Base-by-base conservation (phyloP, 768 basidiomycete species). In the Kwoniella mangroviensis region DNA sequence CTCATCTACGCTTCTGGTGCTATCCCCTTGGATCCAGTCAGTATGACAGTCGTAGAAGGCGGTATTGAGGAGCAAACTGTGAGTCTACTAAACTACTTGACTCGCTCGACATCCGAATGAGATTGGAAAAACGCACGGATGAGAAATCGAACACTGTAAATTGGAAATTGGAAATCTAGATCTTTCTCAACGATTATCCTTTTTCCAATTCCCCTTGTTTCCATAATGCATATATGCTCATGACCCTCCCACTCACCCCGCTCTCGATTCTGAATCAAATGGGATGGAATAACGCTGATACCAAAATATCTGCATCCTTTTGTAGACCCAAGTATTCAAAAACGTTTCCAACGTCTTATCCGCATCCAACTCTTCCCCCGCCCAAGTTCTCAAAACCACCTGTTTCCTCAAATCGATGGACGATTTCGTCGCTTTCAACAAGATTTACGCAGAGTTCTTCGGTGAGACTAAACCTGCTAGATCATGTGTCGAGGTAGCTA, bases 351-450 rank as follows among this genome's bases (percentile, higher is more conserved):
- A 89, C 13, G 89, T 98, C 70, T 86, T 98, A 45, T 89, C 92
- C 80, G 94, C 91, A 4, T 89, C 90, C 60, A 92, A 91, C 15
- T 90, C 92, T 13, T 88, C 89, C 72, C 77, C 92, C 17, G 88
- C 88, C 59, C 90, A 91, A 81, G 90, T 99, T 69, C 89, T 91
- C 73, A 98, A 99, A 86, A 92, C 92, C 55, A 96, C 93, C 49
- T 95, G 95, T 26, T 98, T 97, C 85, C 84, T 98, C 81, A 93
- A 96, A 83, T 85, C 88, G 71, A 95, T 98, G 93, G 86, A 92
- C 74, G 92, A 99, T 83, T 98, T 98, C 80, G 89, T 79, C 3
- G 85, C 87, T 51, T 89, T 97, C 77, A 98, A 98, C 82, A 87
- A 84, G 17, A 86, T 94, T 71, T 98, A 97, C 82, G 88, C 88